These are phyloP conservation scores for Cystobasidium onofrii DNA, from an alignment of 768 basidiomycete species.

Conservation along the genomic window DNA sequence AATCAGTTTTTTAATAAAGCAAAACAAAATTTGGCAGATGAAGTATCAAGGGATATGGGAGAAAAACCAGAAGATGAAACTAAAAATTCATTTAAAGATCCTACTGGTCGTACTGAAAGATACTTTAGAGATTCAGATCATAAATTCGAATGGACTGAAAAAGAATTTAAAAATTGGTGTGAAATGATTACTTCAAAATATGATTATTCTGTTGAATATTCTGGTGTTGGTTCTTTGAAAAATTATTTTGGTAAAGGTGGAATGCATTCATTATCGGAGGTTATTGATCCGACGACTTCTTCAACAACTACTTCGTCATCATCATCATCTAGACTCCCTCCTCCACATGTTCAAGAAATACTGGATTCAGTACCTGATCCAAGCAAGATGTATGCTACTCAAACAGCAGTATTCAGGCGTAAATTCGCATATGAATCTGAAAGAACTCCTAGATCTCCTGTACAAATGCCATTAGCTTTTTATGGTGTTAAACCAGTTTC, in stretches of 20 bases:
- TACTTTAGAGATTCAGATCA: slow-evolving; percentile 75
- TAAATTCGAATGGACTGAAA: slow-evolving; percentile 77
- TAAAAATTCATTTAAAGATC: slow-evolving; percentile 51
- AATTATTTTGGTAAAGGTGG: slow-evolving; percentile 30
- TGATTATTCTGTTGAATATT: slow-evolving; percentile 31
- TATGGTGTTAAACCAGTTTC: slow-evolving; percentile 15
- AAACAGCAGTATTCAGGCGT: slow-evolving; percentile 37
- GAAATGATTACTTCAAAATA: slow-evolving; percentile 9
- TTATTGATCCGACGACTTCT: not conserved
- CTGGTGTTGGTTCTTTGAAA: slow-evolving; percentile 35
- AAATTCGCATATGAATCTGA: slow-evolving; percentile 28
- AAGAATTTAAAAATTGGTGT: slow-evolving; percentile 66
- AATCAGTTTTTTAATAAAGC: slow-evolving; percentile 44
- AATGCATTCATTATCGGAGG: not conserved
- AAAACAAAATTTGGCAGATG: slow-evolving; percentile 42
- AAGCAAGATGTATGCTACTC: slow-evolving; percentile 33
- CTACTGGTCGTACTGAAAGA: slow-evolving; percentile 64
- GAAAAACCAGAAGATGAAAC: slow-evolving; percentile 6
- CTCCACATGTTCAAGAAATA: slow-evolving; percentile 4
- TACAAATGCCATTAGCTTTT: slow-evolving; percentile 36
- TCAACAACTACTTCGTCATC: not conserved
- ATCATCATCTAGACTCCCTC: not conserved
- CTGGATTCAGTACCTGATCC: slow-evolving; percentile 17
- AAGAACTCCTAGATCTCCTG: slow-evolving; percentile 28
- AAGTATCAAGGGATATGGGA: not conserved